These are phyloP conservation scores for Pisolithus albus DNA, from an alignment of 768 basidiomycete genomes.

Conservation along the genomic window DNA sequence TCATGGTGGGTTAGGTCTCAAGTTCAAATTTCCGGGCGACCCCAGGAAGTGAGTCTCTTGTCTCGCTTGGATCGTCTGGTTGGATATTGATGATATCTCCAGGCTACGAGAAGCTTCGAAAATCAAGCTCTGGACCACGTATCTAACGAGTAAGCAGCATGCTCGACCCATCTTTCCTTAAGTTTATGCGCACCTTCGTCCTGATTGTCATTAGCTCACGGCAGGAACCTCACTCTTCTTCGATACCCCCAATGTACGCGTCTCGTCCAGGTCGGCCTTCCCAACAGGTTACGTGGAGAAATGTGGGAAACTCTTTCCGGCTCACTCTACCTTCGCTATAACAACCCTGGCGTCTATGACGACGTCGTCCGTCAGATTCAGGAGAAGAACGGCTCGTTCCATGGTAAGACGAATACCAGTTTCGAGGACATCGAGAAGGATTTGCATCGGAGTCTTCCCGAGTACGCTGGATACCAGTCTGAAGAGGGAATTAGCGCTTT, in stretches of 20 bases:
- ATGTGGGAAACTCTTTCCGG: slow-evolving; percentile 98
- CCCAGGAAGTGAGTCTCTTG: slow-evolving; percentile 66
- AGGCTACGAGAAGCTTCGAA: slow-evolving; percentile 89
- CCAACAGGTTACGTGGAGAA: slow-evolving; percentile 90
- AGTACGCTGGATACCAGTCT: slow-evolving; percentile 93
- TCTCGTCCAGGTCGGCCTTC: slow-evolving; percentile 95
- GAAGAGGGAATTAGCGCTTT: slow-evolving; percentile 81
- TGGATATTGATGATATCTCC: slow-evolving; percentile 9
- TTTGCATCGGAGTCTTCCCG: slow-evolving; percentile 89
- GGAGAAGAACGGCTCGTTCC: slow-evolving; percentile 69
- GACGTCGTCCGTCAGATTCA: slow-evolving; percentile 67
- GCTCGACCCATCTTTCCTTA: neutral
- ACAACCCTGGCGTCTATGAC: slow-evolving; percentile 78
- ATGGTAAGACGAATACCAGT: slow-evolving; percentile 74
- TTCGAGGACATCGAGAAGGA: slow-evolving; percentile 99
- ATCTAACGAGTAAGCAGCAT: slow-evolving; percentile 59
- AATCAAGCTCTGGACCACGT: slow-evolving; percentile 91
- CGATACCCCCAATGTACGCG: slow-evolving; percentile 96
- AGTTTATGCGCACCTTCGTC: slow-evolving; percentile 1
- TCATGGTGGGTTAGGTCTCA: slow-evolving; percentile 73
- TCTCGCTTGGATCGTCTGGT: neutral
- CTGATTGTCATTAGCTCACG: slow-evolving; percentile 54
- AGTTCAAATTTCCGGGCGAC: slow-evolving; percentile 88
- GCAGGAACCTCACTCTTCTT: slow-evolving; percentile 89
- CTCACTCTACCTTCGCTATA: slow-evolving; percentile 83